These are phyloP conservation scores for Citrus glauca DNA, from an alignment of 345 rosid genomes.

Conservation along the genomic window DNA sequence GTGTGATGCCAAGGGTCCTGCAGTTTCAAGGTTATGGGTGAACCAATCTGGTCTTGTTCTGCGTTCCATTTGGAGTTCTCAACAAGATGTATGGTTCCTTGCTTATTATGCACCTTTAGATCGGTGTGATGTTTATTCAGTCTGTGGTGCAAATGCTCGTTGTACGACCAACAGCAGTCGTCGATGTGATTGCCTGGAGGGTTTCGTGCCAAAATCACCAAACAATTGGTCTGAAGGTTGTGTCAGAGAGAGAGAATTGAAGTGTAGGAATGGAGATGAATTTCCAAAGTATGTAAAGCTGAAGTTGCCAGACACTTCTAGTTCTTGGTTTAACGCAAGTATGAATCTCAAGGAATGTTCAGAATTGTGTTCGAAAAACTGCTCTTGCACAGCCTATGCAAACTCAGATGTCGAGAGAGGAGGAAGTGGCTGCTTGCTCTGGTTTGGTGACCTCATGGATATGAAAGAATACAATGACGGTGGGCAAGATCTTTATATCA, in stretches of 20 bases:
- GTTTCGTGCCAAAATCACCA: slow-evolving; percentile 35
- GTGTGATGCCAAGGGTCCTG: not conserved
- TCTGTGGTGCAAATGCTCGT: slow-evolving; percentile 38
- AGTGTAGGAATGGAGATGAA: slow-evolving; percentile 33
- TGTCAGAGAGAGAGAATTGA: slow-evolving; percentile 28
- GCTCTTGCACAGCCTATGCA: slow-evolving; percentile 53
- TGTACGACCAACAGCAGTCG: slow-evolving; percentile 37
- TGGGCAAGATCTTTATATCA: slow-evolving; percentile 25
- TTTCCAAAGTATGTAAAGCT: slow-evolving; percentile 26
- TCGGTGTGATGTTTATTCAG: slow-evolving; percentile 38
- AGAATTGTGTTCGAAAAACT: slow-evolving; percentile 32
- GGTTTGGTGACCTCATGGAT: slow-evolving; percentile 45
- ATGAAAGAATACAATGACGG: slow-evolving; percentile 11
- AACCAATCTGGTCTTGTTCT: slow-evolving; percentile 23
- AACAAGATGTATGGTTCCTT: slow-evolving; percentile 17
- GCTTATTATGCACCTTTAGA: slow-evolving; percentile 36
- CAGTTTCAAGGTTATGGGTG: not conserved
- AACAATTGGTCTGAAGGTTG: slow-evolving; percentile 52
- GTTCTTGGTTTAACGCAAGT: slow-evolving; percentile 18
- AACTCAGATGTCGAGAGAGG: slow-evolving; percentile 29
- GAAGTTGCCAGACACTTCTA: slow-evolving; percentile 43
- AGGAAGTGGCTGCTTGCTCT: slow-evolving; percentile 51
- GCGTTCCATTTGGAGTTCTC: slow-evolving; percentile 17
- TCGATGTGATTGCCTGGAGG: slow-evolving; percentile 41
- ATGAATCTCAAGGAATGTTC: slow-evolving; percentile 26